Conservation (phyloP, 495 filamentous ascomycete genomes). For the Aeminium ludgeri region DNA sequence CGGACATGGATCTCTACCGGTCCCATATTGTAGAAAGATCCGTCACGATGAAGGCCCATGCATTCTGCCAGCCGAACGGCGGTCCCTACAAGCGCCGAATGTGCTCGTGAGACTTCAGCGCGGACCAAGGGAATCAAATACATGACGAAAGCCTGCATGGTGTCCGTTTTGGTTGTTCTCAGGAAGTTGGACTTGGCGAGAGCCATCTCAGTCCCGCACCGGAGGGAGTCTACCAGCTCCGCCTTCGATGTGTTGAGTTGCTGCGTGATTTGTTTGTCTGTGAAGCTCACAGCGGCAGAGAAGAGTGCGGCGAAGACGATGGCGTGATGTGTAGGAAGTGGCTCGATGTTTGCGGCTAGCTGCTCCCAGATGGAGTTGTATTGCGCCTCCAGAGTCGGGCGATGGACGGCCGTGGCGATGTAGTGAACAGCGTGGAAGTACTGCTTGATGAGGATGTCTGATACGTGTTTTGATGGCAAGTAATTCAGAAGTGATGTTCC, state of each 20-base stretch:
- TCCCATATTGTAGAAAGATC: slow-evolving; percentile 38
- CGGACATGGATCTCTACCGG: slow-evolving; percentile 57
- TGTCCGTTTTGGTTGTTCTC: slow-evolving; percentile 51
- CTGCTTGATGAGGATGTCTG: slow-evolving; percentile 41
- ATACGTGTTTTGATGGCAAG: slow-evolving; percentile 32
- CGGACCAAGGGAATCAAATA: slow-evolving; percentile 58
- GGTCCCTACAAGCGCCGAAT: slow-evolving; percentile 51
- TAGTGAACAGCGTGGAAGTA: slow-evolving; percentile 53
- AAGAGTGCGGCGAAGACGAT: slow-evolving; percentile 51
- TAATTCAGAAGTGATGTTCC: slow-evolving; percentile 36
- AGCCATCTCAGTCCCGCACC: slow-evolving; percentile 44
- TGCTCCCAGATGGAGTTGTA: slow-evolving; percentile 50
- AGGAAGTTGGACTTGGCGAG: slow-evolving; percentile 50
- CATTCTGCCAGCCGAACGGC: slow-evolving; percentile 58
- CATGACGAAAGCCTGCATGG: slow-evolving; percentile 57
- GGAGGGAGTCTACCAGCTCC: slow-evolving; percentile 40
- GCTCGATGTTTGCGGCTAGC: slow-evolving; percentile 36
- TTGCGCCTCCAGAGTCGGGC: slow-evolving; percentile 42
- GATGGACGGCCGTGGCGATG: slow-evolving; percentile 45
- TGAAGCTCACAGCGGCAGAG: slow-evolving; percentile 47
- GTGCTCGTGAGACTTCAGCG: slow-evolving; percentile 49
- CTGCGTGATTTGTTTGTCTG: slow-evolving; percentile 31
- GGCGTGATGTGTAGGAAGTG: slow-evolving; percentile 44
- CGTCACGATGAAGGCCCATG: slow-evolving; percentile 61
- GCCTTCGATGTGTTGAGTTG: slow-evolving; percentile 36